Conservation (phyloP, 805 yeast species). For the Wickerhamiella dianesei region DNA sequence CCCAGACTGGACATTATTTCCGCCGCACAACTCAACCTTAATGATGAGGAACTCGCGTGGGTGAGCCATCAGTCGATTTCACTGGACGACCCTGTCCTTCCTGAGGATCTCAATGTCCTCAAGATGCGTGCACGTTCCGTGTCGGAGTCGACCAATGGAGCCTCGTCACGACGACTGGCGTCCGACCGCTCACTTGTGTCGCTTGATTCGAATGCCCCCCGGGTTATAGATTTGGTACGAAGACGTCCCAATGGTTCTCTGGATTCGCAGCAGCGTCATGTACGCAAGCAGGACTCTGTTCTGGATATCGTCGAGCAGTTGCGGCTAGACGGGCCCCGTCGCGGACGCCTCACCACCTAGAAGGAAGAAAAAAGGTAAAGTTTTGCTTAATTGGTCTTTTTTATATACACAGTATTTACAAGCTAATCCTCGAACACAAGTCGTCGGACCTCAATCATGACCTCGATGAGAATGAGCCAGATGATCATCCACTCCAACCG, state of each 20-base stretch:
- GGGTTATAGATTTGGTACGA: background rate
- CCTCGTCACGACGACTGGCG: background rate
- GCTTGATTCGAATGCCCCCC: background rate
- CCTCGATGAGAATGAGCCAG: constrained; percentile 69
- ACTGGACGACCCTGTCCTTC: background rate
- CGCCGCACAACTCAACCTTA: background rate
- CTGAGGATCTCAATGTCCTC: background rate
- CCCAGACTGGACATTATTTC: background rate
- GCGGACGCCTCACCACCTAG: background rate
- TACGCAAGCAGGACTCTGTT: background rate
- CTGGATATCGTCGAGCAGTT: constrained; percentile 1
- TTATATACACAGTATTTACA: background rate
- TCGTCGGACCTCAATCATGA: constrained; percentile 65
- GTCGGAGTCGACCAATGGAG: background rate
- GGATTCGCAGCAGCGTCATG: background rate
- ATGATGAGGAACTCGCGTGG: background rate
- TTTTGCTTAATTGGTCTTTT: background rate
- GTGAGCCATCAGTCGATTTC: background rate
- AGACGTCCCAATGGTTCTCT: background rate
- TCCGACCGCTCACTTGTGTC: background rate
- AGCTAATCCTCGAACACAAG: constrained; percentile 25
- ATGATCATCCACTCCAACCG: constrained; percentile 83
- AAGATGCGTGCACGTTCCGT: background rate
- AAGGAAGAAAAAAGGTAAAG: background rate
- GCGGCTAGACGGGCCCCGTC: background rate